A percentile compares a stretch with the other conserved stretches of the same genome.
These are phyloP conservation scores for Mucuna pruriens DNA, from an alignment of 306 rosid genomes.

Conservation along the genomic window DNA sequence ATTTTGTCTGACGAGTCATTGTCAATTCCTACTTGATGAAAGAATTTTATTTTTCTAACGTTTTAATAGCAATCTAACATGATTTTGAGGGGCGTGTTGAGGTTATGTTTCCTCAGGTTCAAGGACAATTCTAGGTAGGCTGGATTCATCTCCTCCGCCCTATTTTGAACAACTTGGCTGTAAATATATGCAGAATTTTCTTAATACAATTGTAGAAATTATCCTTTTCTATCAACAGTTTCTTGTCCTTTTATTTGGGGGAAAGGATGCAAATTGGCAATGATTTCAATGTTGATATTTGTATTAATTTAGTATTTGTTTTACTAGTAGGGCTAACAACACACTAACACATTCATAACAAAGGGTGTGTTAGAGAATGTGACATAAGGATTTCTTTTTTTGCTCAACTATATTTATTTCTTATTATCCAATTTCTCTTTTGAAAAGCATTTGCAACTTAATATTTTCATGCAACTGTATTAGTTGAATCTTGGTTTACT, in stretches of 20 bases:
- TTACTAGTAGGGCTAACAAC: no score
- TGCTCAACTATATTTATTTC: background rate
- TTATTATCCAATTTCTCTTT: background rate
- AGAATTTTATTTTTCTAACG: background rate
- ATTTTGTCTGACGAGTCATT: background rate
- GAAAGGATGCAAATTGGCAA: background rate
- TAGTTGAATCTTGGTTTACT: background rate
- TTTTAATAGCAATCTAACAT: conserved; percentile 19
- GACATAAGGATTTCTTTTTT: no score
- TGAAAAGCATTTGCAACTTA: background rate
- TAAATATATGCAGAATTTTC: background rate
- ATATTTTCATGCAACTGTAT: background rate
- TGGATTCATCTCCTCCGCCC: background rate
- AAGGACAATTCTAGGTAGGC: background rate
- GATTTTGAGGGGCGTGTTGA: conserved; percentile 17
- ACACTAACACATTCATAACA: no score
- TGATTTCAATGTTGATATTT: background rate
- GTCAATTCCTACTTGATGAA: conserved; percentile 7
- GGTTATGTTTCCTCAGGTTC: conserved; percentile 12
- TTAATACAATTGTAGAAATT: background rate
- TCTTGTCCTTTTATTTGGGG: background rate
- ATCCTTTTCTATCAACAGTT: background rate
- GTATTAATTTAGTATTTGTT: background rate
- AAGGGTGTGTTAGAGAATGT: no score
- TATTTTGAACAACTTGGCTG: background rate